These are phyloP conservation scores for Petunia axillaris DNA, from an alignment of 257 asterid genomes.

Conservation along the genomic window DNA sequence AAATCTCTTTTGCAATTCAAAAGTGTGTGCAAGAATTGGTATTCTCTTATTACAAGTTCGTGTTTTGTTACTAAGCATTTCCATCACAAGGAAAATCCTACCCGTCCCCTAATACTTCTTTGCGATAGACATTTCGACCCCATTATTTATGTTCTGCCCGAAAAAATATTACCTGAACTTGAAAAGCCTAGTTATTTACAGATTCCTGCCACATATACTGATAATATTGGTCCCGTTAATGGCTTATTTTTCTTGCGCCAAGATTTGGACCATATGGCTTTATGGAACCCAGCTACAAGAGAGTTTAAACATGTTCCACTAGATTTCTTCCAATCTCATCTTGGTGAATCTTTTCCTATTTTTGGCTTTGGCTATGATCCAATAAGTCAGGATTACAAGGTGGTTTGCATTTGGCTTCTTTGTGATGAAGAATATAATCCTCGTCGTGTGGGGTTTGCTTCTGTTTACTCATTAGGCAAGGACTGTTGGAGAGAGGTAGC, in stretches of 20 bases:
- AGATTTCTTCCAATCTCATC: too few relatives aligned
- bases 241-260: background rate
- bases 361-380: too few relatives aligned
- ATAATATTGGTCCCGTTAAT: background rate
- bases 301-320: background rate
- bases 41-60: background rate
- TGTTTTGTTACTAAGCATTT: background rate
- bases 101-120: background rate
- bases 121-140: background rate
- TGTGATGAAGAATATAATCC: too few relatives aligned
- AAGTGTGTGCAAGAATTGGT: too few relatives aligned
- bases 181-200: background rate
- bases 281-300: background rate
- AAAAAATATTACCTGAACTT: background rate
- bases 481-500: too few relatives aligned
- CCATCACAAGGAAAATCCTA: background rate
- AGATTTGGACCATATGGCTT: background rate
- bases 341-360: too few relatives aligned
- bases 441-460: too few relatives aligned
- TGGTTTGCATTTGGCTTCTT: too few relatives aligned
- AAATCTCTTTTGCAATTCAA: too few relatives aligned
- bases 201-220: background rate
- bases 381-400: too few relatives aligned
- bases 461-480: too few relatives aligned
- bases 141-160: background rate